These are phyloP conservation scores for Neurospora sp. DNA, from an alignment of 495 filamentous ascomycete genomes.

Conservation along the genomic window DNA sequence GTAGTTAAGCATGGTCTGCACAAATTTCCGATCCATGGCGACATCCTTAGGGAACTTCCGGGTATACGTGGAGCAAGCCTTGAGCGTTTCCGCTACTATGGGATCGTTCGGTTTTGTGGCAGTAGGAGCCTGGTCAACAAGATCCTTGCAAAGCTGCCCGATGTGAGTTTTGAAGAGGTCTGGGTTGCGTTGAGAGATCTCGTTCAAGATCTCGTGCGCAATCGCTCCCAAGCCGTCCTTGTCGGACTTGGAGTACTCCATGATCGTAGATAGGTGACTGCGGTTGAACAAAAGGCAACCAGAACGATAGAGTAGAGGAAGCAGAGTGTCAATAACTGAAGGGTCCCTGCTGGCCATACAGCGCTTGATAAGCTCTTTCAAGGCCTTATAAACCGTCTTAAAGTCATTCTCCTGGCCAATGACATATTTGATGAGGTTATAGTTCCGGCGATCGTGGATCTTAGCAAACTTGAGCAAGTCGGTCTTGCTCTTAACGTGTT, in stretches of 20 bases:
- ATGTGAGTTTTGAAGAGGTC: constrained; percentile 87
- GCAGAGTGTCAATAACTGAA: constrained; percentile 64
- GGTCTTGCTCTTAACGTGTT: constrained; percentile 50
- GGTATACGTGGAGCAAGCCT: constrained; percentile 84
- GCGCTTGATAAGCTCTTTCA: constrained; percentile 81
- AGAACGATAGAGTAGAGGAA: constrained; percentile 74
- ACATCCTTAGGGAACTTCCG: constrained; percentile 75
- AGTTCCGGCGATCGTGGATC: constrained; percentile 79
- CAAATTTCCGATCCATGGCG: constrained; percentile 74
- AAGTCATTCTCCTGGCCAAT: constrained; percentile 86
- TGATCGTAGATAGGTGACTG: constrained; percentile 83
- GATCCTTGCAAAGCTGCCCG: constrained; percentile 77
- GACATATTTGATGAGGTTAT: constrained; percentile 77
- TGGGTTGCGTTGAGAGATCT: constrained; percentile 81
- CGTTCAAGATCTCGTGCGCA: constrained; percentile 84
- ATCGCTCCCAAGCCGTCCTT: constrained; percentile 63
- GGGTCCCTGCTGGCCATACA: constrained; percentile 45
- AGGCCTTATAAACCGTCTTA: constrained; percentile 75
- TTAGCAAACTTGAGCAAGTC: constrained; percentile 90
- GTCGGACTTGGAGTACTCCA: constrained; percentile 74
- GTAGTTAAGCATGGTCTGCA: constrained; percentile 67
- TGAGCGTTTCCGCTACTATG: constrained; percentile 74
- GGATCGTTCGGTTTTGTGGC: constrained; percentile 52
- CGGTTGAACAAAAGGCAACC: constrained; percentile 83
- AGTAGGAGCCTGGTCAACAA: constrained; percentile 71